These are phyloP conservation scores for Mycena latifolia DNA, from an alignment of 768 basidiomycete species.

Conservation along the genomic window DNA sequence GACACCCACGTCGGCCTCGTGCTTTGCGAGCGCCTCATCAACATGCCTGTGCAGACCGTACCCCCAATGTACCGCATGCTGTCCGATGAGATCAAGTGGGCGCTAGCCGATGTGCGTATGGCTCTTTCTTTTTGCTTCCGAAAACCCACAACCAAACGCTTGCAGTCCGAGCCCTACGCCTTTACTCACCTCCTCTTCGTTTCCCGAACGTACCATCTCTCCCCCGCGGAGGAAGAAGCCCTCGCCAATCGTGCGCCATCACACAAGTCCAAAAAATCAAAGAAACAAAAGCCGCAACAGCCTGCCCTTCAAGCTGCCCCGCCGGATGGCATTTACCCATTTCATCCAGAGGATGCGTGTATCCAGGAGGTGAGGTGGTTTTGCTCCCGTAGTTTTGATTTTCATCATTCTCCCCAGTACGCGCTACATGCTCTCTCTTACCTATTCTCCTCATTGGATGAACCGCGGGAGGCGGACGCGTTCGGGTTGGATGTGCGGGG, in stretches of 20 bases:
- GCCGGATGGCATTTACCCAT: constrained; percentile 71
- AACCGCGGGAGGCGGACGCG: constrained; percentile 70
- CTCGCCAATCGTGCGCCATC: constrained; percentile 57
- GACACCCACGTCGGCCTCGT: constrained; percentile 82
- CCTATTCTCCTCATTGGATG: constrained; percentile 62
- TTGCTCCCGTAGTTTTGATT: neutral
- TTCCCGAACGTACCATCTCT: constrained; percentile 83
- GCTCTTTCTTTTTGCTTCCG: too few relatives aligned
- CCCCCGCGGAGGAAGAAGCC: constrained; percentile 74
- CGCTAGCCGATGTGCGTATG: constrained; percentile 73
- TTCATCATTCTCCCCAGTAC: constrained; percentile 49
- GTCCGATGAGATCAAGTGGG: constrained; percentile 82
- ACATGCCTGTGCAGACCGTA: constrained; percentile 95
- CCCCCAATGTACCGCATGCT: constrained; percentile 96
- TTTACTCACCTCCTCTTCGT: constrained; percentile 84
- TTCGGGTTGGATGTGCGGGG: constrained; percentile 82
- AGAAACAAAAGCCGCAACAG: constrained; percentile 38
- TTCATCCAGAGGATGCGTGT: constrained; percentile 89
- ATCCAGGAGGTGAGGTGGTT: constrained; percentile 73
- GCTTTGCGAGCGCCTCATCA: constrained; percentile 89
- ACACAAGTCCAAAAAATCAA: constrained; percentile 49
- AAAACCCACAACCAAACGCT: too few relatives aligned
- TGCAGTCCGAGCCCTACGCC: constrained; percentile 68
- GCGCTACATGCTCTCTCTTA: constrained; percentile 65
- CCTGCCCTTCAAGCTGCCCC: constrained; percentile 41